Evolutionary conservation across 2,329 filamentous ascomycete species (phyloP).

Genomic region (Keithomyces neogunnii): DNA sequence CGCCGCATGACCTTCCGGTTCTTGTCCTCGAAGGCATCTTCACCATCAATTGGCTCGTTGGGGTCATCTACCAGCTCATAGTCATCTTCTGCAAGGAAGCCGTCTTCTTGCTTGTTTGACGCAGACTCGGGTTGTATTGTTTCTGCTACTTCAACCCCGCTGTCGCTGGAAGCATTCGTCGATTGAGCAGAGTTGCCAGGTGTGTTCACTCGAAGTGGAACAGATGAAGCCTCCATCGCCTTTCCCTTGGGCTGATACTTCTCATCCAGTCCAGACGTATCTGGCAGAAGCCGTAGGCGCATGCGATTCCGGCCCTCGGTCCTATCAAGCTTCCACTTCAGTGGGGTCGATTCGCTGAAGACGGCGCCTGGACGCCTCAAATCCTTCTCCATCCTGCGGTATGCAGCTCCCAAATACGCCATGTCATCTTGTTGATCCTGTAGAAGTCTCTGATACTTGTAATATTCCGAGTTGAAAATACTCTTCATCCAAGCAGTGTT

Average conservation of each 20-base stretch:
- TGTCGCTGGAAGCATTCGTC: slow-evolving; percentile 11
- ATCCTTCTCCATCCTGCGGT: slow-evolving; percentile 71
- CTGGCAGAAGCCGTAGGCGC: slow-evolving; percentile 78
- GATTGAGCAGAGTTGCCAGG: slow-evolving; percentile 14
- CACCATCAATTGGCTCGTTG: slow-evolving; percentile 66
- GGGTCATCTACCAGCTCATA: slow-evolving; percentile 96
- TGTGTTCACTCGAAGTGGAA: slow-evolving; percentile 25
- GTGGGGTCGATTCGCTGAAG: slow-evolving; percentile 54
- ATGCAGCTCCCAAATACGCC: slow-evolving; percentile 65
- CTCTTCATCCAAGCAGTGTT: slow-evolving; percentile 92
- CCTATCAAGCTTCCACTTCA: slow-evolving; percentile 88
- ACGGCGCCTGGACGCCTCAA: slow-evolving; percentile 73
- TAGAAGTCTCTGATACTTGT: slow-evolving; percentile 79
- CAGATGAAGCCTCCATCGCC: slow-evolving; percentile 33
- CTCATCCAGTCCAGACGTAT: slow-evolving; percentile 58
- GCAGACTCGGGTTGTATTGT: slow-evolving; percentile 16
- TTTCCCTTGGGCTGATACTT: slow-evolving; percentile 81
- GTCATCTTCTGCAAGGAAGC: slow-evolving; percentile 61
- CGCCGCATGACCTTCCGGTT: slow-evolving; percentile 97
- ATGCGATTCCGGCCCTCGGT: slow-evolving; percentile 95
- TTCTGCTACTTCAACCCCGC: slow-evolving; percentile 11
- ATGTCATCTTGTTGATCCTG: slow-evolving; percentile 94
- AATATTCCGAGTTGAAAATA: slow-evolving; percentile 83
- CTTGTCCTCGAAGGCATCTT: slow-evolving; percentile 86
- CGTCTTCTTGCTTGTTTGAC: slow-evolving; percentile 13